Percentiles rank a stretch among this genome's conserved stretches.
Evolutionary conservation across 306 rosid species (phyloP).

Genomic region (Lathyrus aphaca): DNA sequence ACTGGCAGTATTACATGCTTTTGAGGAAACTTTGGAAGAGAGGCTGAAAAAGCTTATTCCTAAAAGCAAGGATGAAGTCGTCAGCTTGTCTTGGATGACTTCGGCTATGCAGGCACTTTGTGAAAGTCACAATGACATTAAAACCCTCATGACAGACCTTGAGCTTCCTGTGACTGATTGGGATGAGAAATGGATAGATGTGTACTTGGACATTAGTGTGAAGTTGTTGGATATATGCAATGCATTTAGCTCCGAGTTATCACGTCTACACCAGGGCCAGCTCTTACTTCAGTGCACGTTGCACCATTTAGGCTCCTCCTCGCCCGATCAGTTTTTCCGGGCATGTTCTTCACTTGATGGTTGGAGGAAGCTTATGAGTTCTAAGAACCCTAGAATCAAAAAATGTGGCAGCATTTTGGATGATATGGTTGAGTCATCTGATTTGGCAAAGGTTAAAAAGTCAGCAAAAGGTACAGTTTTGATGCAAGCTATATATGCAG

Average conservation of each 20-base stretch:
- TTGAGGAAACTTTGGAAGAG: conserved; percentile 73
- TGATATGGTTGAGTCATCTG: conserved; percentile 60
- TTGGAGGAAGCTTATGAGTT: conserved; percentile 68
- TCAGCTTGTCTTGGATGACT: conserved; percentile 84
- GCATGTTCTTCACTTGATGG: conserved; percentile 74
- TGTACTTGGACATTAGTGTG: conserved; percentile 84
- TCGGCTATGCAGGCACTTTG: conserved; percentile 67
- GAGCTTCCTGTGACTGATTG: conserved; percentile 74
- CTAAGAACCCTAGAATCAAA: conserved; percentile 66
- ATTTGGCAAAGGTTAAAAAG: conserved; percentile 81
- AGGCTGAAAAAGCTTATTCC: conserved; percentile 75
- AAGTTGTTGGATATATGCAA: conserved; percentile 83
- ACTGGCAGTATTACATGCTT: conserved; percentile 47
- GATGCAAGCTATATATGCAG: conserved; percentile 89
- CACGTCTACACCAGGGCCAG: conserved; percentile 83
- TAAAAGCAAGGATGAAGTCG: conserved; percentile 58
- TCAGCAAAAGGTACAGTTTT: conserved; percentile 83
- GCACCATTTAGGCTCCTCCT: conserved; percentile 66
- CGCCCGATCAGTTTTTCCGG: conserved; percentile 54
- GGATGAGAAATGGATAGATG: conserved; percentile 94
- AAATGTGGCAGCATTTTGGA: conserved; percentile 64
- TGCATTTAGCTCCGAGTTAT: conserved; percentile 82
- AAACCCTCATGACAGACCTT: conserved; percentile 60
- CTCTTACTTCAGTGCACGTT: conserved; percentile 69
- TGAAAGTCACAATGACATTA: conserved; percentile 70